Base-by-base conservation (phyloP, 441 rosid species). In the Sinapis alba region DNA sequence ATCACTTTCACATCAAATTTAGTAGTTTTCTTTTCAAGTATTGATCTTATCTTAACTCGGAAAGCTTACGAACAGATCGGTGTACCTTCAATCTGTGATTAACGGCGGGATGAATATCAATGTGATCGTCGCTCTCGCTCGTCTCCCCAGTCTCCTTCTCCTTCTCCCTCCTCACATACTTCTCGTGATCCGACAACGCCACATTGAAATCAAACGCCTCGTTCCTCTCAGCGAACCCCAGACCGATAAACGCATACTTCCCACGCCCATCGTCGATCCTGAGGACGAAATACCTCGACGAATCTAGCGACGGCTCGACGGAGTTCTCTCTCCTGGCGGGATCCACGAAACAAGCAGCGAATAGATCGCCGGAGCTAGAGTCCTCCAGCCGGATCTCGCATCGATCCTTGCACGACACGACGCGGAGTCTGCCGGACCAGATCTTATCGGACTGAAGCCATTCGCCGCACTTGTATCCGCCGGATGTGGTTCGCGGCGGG, bases 331-430 rank as follows among this genome's bases (percentile, higher is more conserved):
- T 91, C 84, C 87, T 90, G 3, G 87, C 98, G 1, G 97, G 97
- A 56, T 79, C 78, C 66, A 96, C 89, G 82, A 91, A 93, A 81
- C 99, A 96, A 19, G 97, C 98, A 3, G 99, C 99, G 30, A 96
- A 96, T 4, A 93, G 90, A 79, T 93, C 99, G 0, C 88, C 96
- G 18, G 97, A 84, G 82, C 78, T 89, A 23, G 99, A 93, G 80
- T 96, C 99, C 85, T 96, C 99, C n/a, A 96, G 85, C 0, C 96
- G 95, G 92, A 96, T 96, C 97, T 96, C 98, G 83, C 99, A 91
- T 11, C 97, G 92, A 72, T 91, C 97, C 74, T 90, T 90, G 79
- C 93, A 90, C 12, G 98, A 96, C 3, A 96, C 98, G 28, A 96
- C 98, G 20, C 99, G 93, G 74, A 96, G 97, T 9, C 99, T 80